phyloP scores from a whole-genome alignment of 2,329 filamentous ascomycete genomes.

The Diaporthe ampelina region DNA sequence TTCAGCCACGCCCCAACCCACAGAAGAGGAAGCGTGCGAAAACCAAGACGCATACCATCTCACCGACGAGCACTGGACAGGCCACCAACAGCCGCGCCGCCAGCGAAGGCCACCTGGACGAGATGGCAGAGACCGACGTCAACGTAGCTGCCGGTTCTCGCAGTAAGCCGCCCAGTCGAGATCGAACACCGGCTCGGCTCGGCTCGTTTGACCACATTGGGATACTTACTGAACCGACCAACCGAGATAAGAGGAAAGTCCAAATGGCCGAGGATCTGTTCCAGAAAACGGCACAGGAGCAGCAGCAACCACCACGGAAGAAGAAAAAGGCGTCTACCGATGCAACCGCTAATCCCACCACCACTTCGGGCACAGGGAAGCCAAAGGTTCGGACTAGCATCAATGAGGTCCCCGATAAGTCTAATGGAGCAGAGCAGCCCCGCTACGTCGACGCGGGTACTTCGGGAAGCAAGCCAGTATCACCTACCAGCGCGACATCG shows the following conservation, averaged over 20 bases:
- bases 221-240: slow-evolving; percentile 74
- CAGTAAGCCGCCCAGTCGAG: slow-evolving; percentile 77
- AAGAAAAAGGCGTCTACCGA: slow-evolving; percentile 76
- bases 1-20: slow-evolving; percentile 55
- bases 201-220: slow-evolving; percentile 72
- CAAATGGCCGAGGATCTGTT: slow-evolving; percentile 76
- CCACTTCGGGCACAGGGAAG: slow-evolving; percentile 45
- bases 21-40: slow-evolving; percentile 68
- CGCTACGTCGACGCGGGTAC: slow-evolving; percentile 68
- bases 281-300: slow-evolving; percentile 72
- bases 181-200: slow-evolving; percentile 72
- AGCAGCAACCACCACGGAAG: slow-evolving; percentile 60
- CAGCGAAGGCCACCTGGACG: slow-evolving; percentile 72
- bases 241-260: slow-evolving; percentile 77
- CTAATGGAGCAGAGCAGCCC: slow-evolving; percentile 54
- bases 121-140: slow-evolving; percentile 66
- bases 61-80: slow-evolving; percentile 73
- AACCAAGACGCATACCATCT: slow-evolving; percentile 67
- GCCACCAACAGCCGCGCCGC: slow-evolving; percentile 74
- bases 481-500: slow-evolving; percentile 60
- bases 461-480: slow-evolving; percentile 67
- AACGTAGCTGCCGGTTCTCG: slow-evolving; percentile 65
- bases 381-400: slow-evolving; percentile 44
- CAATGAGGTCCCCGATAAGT: slow-evolving; percentile 43
- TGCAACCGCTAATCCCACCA: slow-evolving; percentile 54